Conservation (phyloP, 2,329 filamentous ascomycete genomes). For the Sclerotinia borealis region DNA sequence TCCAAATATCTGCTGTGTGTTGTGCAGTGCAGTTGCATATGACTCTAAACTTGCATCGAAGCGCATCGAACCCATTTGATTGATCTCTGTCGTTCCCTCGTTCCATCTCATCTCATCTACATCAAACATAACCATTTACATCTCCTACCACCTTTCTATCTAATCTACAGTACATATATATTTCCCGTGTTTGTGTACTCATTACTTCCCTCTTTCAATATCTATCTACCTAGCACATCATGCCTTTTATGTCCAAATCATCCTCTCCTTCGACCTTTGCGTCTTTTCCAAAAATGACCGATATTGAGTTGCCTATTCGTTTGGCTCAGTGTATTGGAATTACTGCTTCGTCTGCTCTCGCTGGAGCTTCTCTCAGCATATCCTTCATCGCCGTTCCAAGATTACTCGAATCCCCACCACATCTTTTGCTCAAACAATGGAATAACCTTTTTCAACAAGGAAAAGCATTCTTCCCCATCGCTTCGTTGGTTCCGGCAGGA, state of each 20-base stretch:
- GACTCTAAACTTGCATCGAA: constrained; percentile 3
- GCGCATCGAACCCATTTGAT: not conserved
- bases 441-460: constrained; percentile 37
- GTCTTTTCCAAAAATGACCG: not conserved
- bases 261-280: constrained; percentile 7
- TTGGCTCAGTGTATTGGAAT: constrained; percentile 46
- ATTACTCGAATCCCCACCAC: constrained; percentile 49
- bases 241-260: constrained; percentile 6
- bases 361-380: constrained; percentile 35
- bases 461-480: constrained; percentile 33
- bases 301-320: constrained; percentile 33
- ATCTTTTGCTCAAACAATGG: constrained; percentile 52
- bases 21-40: not conserved
- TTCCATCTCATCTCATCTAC: not conserved
- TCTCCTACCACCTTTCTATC: not conserved
- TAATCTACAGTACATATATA: not conserved
- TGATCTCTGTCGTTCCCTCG: not conserved
- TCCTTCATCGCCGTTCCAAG: constrained; percentile 45
- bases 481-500: constrained; percentile 37
- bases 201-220: not conserved
- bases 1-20: too few species aligned
- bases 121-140: constrained; percentile 7
- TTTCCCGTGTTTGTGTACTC: not conserved
- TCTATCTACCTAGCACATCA: not conserved
- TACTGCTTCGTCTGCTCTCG: constrained; percentile 42